These are phyloP conservation scores for Acacia crassicarpa DNA, from an alignment of 306 rosid genomes.

Conservation along the genomic window DNA sequence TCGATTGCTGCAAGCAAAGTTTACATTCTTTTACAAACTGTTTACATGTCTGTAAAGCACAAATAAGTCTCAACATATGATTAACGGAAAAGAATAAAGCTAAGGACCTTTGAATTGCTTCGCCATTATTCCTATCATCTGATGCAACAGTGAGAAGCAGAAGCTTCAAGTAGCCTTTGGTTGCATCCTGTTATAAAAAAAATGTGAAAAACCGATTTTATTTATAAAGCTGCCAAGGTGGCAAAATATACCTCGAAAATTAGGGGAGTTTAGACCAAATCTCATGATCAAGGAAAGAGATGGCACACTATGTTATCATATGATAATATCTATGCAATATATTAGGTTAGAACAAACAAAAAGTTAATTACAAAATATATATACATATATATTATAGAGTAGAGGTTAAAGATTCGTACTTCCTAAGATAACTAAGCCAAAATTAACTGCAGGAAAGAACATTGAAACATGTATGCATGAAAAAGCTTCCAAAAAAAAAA, in stretches of 20 bases:
- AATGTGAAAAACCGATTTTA: background rate
- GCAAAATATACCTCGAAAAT: constrained; percentile 1
- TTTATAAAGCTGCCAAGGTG: constrained; percentile 4
- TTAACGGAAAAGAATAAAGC: background rate
- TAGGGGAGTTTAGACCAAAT: constrained; percentile 11
- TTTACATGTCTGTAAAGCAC: constrained; percentile 23
- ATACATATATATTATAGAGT: background rate
- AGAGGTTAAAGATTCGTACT: constrained; percentile 19
- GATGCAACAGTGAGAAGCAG: constrained; percentile 92
- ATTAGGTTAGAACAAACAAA: background rate
- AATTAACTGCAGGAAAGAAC: constrained; percentile 26
- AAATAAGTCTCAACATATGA: constrained; percentile 17
- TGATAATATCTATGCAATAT: background rate
- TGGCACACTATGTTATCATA: constrained; percentile 3
- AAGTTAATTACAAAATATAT: background rate
- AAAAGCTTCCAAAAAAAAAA: constrained; percentile 33
- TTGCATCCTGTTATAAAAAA: constrained; percentile 66
- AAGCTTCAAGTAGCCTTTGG: constrained; percentile 94
- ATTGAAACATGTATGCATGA: constrained; percentile 12
- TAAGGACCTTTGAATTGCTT: constrained; percentile 89
- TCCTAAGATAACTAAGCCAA: constrained; percentile 11
- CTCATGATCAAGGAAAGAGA: constrained; percentile 17
- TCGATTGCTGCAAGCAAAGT: constrained; percentile 75
- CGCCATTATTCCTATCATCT: constrained; percentile 78
- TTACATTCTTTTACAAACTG: constrained; percentile 20